Conservation (phyloP, 2,329 filamentous ascomycete species). For the Ophiocordyceps camponoti-saundersi region DNA sequence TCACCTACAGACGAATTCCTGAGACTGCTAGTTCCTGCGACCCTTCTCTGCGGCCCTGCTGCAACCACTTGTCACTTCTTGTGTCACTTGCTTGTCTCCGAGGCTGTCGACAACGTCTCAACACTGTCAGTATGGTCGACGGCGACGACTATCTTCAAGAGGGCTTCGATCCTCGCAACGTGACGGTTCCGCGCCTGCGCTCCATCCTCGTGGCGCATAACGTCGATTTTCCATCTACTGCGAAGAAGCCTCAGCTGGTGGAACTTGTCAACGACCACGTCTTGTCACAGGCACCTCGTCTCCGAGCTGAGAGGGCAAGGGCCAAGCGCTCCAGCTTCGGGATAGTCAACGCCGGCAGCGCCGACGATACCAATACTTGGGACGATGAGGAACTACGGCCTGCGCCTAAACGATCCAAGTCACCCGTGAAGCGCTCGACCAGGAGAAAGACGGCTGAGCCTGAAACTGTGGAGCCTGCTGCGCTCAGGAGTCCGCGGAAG, state of each 20-base stretch:
- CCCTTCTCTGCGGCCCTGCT: not conserved
- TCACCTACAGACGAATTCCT: not conserved
- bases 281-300: conserved; percentile 58
- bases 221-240: conserved; percentile 67
- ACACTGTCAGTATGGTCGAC: conserved; percentile 34
- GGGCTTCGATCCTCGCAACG: conserved; percentile 65
- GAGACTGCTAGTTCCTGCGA: not conserved
- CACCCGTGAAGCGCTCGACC: conserved; percentile 35
- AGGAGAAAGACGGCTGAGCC: conserved; percentile 35
- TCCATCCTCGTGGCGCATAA: conserved; percentile 85
- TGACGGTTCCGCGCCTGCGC: conserved; percentile 78
- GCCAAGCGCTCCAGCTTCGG: conserved; percentile 79
- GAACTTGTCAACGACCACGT: conserved; percentile 69
- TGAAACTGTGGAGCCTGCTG: conserved; percentile 16
- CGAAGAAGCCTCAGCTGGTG: conserved; percentile 82
- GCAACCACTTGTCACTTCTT: not conserved
- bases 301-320: conserved; percentile 56
- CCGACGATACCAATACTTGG: conserved; percentile 45
- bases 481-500: conserved; percentile 32
- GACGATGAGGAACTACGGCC: conserved; percentile 41
- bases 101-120: not conserved
- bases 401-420: conserved; percentile 33
- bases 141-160: conserved; percentile 73
- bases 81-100: not conserved
- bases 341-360: conserved; percentile 53